A percentile compares a stretch with the other conserved stretches of the same genome.
These are phyloP conservation scores for Coemansia sp. DNA, from an alignment of 192 early-diverging fungal genomes.

Conservation along the genomic window DNA sequence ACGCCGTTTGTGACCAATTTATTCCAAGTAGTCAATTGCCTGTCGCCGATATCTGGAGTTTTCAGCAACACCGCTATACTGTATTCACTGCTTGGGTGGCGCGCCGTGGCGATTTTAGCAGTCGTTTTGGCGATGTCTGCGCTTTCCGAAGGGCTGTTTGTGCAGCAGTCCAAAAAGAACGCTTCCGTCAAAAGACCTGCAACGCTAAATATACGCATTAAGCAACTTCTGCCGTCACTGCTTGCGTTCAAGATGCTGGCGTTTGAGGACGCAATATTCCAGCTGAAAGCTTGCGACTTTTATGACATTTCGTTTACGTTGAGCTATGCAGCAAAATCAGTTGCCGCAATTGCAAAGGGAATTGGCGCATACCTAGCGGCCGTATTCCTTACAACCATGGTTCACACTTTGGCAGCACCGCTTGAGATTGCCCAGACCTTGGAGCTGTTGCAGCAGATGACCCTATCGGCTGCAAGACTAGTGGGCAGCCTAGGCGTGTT, in stretches of 20 bases:
- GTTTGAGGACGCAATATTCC: conserved; percentile 17
- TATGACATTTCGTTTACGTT: conserved; percentile 11
- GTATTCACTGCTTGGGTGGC: conserved; percentile 20
- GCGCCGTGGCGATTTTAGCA: not conserved
- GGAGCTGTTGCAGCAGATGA: conserved; percentile 5
- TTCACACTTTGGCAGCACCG: not conserved
- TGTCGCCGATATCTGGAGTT: conserved; percentile 5
- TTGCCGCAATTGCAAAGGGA: conserved; percentile 9
- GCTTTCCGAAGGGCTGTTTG: conserved; percentile 16
- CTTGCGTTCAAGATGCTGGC: conserved; percentile 25
- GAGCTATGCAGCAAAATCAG: conserved; percentile 4
- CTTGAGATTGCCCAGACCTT: conserved; percentile 5
- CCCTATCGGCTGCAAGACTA: conserved; percentile 12
- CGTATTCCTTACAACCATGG: not conserved
- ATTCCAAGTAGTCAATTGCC: conserved; percentile 1
- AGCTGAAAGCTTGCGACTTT: conserved; percentile 8
- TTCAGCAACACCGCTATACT: conserved; percentile 14
- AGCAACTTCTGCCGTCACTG: conserved; percentile 18
- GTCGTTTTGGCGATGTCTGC: conserved; percentile 5
- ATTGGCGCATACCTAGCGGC: conserved; percentile 10
- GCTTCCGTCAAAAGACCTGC: not conserved
- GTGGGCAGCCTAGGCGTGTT: conserved; percentile 6
- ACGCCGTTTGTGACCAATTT: conserved; percentile 11
- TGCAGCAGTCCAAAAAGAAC: conserved; percentile 1
- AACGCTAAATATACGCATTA: conserved; percentile 20